Conservation (phyloP, 2,329 filamentous ascomycete species). For the Aspergillus amoenus region DNA sequence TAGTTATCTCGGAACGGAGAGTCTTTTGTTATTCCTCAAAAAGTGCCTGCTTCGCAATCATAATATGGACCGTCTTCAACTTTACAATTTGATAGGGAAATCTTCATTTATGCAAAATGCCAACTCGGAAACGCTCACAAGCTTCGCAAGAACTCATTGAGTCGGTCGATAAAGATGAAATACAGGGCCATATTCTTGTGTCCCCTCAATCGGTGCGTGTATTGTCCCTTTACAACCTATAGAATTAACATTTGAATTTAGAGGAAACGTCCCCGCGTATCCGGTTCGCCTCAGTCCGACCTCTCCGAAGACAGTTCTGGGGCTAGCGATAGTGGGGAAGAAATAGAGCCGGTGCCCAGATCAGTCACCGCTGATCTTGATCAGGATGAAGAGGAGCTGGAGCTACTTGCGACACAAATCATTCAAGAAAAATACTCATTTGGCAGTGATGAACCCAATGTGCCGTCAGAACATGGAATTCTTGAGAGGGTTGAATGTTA, state of each 20-base stretch:
- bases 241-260: constrained; percentile 22
- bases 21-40: not conserved
- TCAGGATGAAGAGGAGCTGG: constrained; percentile 43
- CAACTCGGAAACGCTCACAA: constrained; percentile 43
- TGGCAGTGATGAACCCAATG: constrained; percentile 62
- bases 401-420: constrained; percentile 64
- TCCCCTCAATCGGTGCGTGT: constrained; percentile 32
- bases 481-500: constrained; percentile 82
- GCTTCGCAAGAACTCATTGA: constrained; percentile 30
- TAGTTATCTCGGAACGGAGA: not conserved
- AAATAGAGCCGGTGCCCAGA: constrained; percentile 7
- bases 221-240: not conserved
- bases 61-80: not conserved
- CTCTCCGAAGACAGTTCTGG: constrained; percentile 17
- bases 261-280: constrained; percentile 45
- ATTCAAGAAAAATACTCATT: constrained; percentile 53
- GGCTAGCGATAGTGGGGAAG: constrained; percentile 20
- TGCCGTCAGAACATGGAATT: constrained; percentile 77
- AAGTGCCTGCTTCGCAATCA: not conserved
- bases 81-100: not conserved
- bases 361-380: constrained; percentile 23
- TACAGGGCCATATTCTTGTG: constrained; percentile 28
- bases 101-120: constrained; percentile 32
- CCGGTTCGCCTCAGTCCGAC: constrained; percentile 22
- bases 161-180: constrained; percentile 25